Conservation (phyloP, 2,329 filamentous ascomycete genomes). For the Pseudocercospora pini-densiflorae region DNA sequence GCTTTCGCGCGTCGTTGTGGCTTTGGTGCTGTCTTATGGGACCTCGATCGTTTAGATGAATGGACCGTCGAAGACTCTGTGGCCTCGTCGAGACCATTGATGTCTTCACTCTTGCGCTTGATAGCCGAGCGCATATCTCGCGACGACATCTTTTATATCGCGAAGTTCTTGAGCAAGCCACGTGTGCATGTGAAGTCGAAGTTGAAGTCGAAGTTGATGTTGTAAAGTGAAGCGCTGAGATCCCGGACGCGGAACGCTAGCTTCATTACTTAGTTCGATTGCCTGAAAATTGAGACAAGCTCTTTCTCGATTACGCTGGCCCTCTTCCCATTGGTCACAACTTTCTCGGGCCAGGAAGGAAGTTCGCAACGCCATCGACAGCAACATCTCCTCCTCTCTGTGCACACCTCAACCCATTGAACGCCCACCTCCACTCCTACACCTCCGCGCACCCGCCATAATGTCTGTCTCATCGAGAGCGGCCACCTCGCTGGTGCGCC, state of each 20-base stretch:
- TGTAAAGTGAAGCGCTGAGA: neutral
- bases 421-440: constrained; percentile 16
- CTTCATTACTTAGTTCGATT: neutral
- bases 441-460: constrained; percentile 39
- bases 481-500: constrained; percentile 52
- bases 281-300: neutral
- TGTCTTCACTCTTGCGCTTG: constrained; percentile 11
- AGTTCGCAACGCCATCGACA: neutral
- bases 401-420: constrained; percentile 29
- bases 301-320: neutral
- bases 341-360: neutral
- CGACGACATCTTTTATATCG: neutral
- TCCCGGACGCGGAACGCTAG: neutral
- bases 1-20: too few relatives aligned
- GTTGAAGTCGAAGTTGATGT: too few relatives aligned
- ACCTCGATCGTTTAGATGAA: constrained; percentile 17
- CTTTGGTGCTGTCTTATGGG: constrained; percentile 7
- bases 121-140: neutral
- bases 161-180: neutral
- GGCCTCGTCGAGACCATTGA: neutral
- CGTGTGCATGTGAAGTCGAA: neutral
- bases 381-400: neutral
- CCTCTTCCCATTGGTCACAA: neutral
- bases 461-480: constrained; percentile 56
- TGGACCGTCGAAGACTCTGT: neutral